Base-by-base conservation (phyloP, 495 filamentous ascomycete genomes). In the Annulohypoxylon moriforme region DNA sequence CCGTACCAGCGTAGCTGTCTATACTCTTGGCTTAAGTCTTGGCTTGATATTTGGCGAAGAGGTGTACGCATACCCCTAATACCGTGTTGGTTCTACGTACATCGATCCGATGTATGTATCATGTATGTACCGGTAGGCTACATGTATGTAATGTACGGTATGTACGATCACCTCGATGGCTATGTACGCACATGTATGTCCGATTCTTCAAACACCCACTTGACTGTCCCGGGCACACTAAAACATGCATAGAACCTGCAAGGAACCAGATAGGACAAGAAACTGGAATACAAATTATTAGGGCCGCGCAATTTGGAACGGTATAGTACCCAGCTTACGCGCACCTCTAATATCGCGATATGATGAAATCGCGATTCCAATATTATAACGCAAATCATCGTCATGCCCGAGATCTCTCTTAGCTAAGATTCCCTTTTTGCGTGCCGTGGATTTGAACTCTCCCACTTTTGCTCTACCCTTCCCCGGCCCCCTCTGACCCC, bases 191-290 rank as follows among this genome's bases (percentile, higher is more conserved):
- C 6, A 38, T 5, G 10, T 20, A 29, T 46, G 36, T 46, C 18
- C 38, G 40, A 31, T 60, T 46, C 38, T 8, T 13, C 33, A 61
- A 61, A 60, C 18, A 14, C 18, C 9, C 31, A 40, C 18, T 33
- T 40, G 56, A 55, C 14, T 34, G 18, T n/a, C 16, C 57, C 20
- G 9, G 49, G 11, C 10, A 29, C 42, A 47, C 25, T 9, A 20
- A 31, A 8, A 47, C n/a, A n/a, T 61, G 58, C 58, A 61, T 20
- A 33, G 58, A 49, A 61, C 58, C 58, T 61, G 58, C 40, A 61
- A 46, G 27, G 58, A 47, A 61, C 58, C 58, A 24, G 29, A 36
- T 16, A 4, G 5, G 49, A n/a, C 5, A n/a, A 52, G 34, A 40
- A 25, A 40, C 33, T 38, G 33, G 34, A 40, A 25, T 56, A 10